Conservation (phyloP, 495 filamentous ascomycete species). For the Penicillium cataractarum region DNA sequence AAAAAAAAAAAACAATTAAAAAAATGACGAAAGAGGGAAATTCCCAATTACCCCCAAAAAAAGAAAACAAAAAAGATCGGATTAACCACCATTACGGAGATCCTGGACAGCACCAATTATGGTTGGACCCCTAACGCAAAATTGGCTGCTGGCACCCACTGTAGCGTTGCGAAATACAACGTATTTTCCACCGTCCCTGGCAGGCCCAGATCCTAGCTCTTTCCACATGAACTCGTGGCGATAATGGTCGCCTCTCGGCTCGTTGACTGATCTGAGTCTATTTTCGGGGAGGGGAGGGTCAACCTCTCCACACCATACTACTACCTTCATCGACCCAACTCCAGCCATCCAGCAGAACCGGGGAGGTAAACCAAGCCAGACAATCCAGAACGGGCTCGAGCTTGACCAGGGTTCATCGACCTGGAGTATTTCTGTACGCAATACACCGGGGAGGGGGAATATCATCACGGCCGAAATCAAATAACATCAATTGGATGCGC, state of each 20-base stretch:
- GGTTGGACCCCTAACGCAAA: constrained; percentile 38
- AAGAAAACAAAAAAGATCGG: constrained; percentile 9
- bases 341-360: not conserved
- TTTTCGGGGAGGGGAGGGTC: constrained; percentile 8
- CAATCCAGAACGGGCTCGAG: not conserved
- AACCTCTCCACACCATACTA: not conserved
- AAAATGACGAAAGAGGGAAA: no score
- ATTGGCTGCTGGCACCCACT: constrained; percentile 35
- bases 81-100: constrained; percentile 13
- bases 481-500: constrained; percentile 28
- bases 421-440: constrained; percentile 1
- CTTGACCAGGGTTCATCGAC: constrained; percentile 15
- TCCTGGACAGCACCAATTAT: constrained; percentile 17
- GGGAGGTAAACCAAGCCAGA: not conserved
- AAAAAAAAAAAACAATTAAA: constrained; percentile 14
- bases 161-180: constrained; percentile 32
- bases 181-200: constrained; percentile 36
- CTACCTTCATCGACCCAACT: not conserved
- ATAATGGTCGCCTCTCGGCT: constrained; percentile 17
- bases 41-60: no score
- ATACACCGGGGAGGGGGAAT: constrained; percentile 1
- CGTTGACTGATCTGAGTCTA: constrained; percentile 21
- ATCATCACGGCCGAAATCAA: constrained; percentile 11
- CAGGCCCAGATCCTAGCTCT: constrained; percentile 33
- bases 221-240: constrained; percentile 42